A percentile compares a stretch with the other conserved stretches of the same genome.
Evolutionary conservation across 495 filamentous ascomycete genomes (phyloP).

Genomic region (Lophiostoma macrostomum): DNA sequence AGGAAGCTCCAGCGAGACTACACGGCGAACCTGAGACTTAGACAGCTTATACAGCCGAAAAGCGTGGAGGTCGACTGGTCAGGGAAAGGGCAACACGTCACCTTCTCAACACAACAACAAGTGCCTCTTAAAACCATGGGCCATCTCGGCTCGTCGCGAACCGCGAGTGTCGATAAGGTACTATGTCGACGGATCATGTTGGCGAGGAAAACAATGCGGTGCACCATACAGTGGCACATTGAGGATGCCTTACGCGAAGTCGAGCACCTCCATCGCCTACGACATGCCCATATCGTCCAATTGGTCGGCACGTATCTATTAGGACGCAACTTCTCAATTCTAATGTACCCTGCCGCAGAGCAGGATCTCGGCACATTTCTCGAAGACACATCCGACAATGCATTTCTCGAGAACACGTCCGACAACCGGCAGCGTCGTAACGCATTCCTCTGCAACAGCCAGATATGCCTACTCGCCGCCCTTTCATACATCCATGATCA

Average conservation of each 20-base stretch:
- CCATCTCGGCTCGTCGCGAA: not conserved
- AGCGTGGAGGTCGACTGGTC: constrained; percentile 18
- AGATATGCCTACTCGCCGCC: constrained; percentile 15
- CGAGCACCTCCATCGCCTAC: constrained; percentile 19
- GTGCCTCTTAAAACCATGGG: constrained; percentile 2
- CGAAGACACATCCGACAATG: constrained; percentile 1
- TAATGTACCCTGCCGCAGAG: constrained; percentile 29
- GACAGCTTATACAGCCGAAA: not conserved
- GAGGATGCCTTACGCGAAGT: constrained; percentile 21
- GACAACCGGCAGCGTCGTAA: not conserved
- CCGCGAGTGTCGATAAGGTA: constrained; percentile 23
- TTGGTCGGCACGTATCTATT: constrained; percentile 23
- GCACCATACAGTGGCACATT: not conserved
- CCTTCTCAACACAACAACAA: not conserved
- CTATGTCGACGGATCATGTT: constrained; percentile 21
- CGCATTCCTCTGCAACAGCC: not conserved
- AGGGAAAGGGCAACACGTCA: constrained; percentile 15
- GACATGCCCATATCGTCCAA: constrained; percentile 27
- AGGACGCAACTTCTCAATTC: constrained; percentile 12
- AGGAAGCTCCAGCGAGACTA: constrained; percentile 1
- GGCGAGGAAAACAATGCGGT: constrained; percentile 28
- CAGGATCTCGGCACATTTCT: constrained; percentile 16
- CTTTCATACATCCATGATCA: constrained; percentile 14
- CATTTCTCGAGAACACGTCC: not conserved
- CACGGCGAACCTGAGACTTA: not conserved